Evolutionary conservation across 345 rosid genomes (phyloP).

Genomic region (Boechera stricta): DNA sequence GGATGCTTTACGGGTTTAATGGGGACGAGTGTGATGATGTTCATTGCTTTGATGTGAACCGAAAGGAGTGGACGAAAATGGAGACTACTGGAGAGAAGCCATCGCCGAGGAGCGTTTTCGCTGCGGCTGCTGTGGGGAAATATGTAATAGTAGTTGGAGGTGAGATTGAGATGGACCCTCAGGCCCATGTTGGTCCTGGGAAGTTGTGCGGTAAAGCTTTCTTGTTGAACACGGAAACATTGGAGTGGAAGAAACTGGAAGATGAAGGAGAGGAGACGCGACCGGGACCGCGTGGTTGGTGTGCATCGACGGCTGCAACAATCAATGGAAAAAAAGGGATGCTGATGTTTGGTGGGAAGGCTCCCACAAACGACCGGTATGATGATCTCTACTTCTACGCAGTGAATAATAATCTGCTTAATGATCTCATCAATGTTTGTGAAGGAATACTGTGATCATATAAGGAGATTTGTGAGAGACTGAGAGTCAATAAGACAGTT

Average conservation of each 20-base stretch:
- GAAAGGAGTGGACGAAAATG: background rate
- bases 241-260: constrained; percentile 7
- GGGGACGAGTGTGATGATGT: background rate
- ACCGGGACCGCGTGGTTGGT: background rate
- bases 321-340: background rate
- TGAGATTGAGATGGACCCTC: background rate
- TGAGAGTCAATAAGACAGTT: background rate
- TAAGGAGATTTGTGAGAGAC: background rate
- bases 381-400: constrained; percentile 11
- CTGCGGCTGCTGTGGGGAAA: background rate
- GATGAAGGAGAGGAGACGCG: background rate
- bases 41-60: constrained; percentile 2
- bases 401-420: background rate
- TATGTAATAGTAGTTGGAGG: background rate
- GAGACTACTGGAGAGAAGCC: constrained; percentile 4
- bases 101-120: background rate
- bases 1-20: background rate
- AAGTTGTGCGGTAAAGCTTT: background rate
- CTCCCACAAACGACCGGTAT: background rate
- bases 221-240: constrained; percentile 1
- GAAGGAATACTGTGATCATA: background rate
- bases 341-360: constrained; percentile 7
- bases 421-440: background rate
- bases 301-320: background rate
- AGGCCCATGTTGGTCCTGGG: constrained; percentile 2